Conservation (phyloP, 495 filamentous ascomycete species). For the Neurospora sp. region DNA sequence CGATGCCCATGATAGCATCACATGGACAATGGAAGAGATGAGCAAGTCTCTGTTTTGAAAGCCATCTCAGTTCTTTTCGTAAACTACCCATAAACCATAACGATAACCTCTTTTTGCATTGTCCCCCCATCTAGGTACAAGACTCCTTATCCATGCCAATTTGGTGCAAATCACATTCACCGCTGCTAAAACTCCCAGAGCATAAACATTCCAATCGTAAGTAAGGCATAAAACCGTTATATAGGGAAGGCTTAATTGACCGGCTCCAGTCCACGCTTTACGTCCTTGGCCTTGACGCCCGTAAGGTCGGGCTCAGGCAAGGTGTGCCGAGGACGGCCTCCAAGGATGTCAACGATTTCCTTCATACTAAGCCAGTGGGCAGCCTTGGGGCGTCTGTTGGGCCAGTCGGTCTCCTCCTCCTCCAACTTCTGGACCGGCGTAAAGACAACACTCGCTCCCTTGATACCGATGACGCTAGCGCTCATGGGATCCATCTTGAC, state of each 20-base stretch:
- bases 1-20: background rate
- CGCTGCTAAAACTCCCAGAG: background rate
- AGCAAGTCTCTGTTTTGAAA: background rate
- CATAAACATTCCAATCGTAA: background rate
- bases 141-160: background rate
- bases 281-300: slow-evolving; percentile 43
- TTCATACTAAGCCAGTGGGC: slow-evolving; percentile 82
- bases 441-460: slow-evolving; percentile 81
- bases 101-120: background rate
- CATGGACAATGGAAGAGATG: background rate
- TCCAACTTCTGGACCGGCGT: slow-evolving; percentile 66
- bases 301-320: slow-evolving; percentile 31
- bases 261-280: slow-evolving; percentile 32
- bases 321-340: slow-evolving; percentile 51
- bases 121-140: background rate
- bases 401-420: slow-evolving; percentile 86
- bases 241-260: background rate
- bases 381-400: slow-evolving; percentile 68
- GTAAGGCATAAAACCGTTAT: background rate
- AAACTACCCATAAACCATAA: background rate
- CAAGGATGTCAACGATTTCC: slow-evolving; percentile 72
- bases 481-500: slow-evolving; percentile 63
- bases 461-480: slow-evolving; percentile 78
- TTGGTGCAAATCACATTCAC: background rate
- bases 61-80: background rate